These are phyloP conservation scores for Cryptococcus sp. DNA, from an alignment of 1,284 basidiomycete species.

Conservation along the genomic window DNA sequence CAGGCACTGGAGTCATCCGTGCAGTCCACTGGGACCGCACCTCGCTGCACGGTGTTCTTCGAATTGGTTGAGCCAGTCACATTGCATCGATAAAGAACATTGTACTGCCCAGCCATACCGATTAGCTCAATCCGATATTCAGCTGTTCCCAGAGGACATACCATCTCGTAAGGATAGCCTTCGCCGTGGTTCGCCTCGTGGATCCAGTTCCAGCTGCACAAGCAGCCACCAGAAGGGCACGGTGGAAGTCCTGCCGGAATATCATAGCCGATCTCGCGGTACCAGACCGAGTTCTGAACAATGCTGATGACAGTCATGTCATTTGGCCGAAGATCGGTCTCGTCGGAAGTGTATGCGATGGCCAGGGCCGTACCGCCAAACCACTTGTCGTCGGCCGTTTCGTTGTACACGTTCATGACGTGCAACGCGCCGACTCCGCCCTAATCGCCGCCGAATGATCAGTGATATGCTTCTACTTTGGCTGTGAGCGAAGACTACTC, in stretches of 20 bases:
- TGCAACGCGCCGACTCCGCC: slow-evolving; percentile 23
- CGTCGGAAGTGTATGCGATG: slow-evolving; percentile 68
- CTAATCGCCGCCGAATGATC: slow-evolving; percentile 10
- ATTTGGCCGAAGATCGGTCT: slow-evolving; percentile 60
- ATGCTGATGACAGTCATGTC: slow-evolving; percentile 73
- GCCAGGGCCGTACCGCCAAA: slow-evolving; percentile 67
- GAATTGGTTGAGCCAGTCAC: slow-evolving; percentile 58
- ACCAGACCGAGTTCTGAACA: slow-evolving; percentile 72
- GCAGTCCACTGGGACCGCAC: slow-evolving; percentile 49
- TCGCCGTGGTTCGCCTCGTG: slow-evolving; percentile 49
- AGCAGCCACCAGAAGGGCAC: slow-evolving; percentile 64
- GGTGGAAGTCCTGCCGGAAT: slow-evolving; percentile 67
- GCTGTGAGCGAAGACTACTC: slow-evolving; percentile 59
- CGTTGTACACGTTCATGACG: slow-evolving; percentile 28
- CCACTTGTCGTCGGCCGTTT: slow-evolving; percentile 61
- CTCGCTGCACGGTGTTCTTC: slow-evolving; percentile 58
- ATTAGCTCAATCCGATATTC: no score
- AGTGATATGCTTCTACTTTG: no score
- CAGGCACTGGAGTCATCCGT: slow-evolving; percentile 33
- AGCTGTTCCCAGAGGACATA: slow-evolving; percentile 4
- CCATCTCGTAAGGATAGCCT: slow-evolving; percentile 24
- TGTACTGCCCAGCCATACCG: slow-evolving; percentile 55
- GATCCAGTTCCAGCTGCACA: slow-evolving; percentile 72
- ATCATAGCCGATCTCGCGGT: slow-evolving; percentile 62
- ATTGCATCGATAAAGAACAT: slow-evolving; percentile 73